Evolutionary conservation across 1,284 basidiomycete species (phyloP), one percentile per base, ranked within the genome.

Genomic region (Puccinia horiana): DNA sequence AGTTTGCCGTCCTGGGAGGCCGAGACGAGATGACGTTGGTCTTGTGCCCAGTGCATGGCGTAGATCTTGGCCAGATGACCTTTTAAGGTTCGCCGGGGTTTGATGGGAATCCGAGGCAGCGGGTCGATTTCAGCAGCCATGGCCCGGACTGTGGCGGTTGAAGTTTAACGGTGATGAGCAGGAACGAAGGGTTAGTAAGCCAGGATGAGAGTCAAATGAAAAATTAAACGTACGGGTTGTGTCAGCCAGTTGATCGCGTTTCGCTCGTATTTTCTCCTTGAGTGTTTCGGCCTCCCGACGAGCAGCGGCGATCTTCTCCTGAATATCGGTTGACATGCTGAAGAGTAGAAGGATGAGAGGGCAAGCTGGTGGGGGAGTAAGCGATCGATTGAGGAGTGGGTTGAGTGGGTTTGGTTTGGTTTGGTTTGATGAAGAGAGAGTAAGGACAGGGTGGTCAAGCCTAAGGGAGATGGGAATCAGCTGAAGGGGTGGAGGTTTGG

Each of bases 61-160:
- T 98, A 98, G 87, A 99, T 98, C 90, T 99, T 99, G 84, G 96
- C 96, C 82, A 98, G 91, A 88, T 98, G 97, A 67, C 96, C 96
- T 86, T 96, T 93, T 85, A 99, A 91, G 83, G 95, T 94, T 84
- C 96, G 92, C 83, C 96, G 92, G 70, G 94, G 93, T 85, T 95
- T 94, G 93, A 99, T 95, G 44, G 96, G 92, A 85, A 99, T 93
- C 83, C 96, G 92, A 52, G 96, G 96, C 74, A 99, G 90, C 18
- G 95, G 92, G 84, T 97, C 95, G 52, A 98, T 93, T 87, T 98
- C 96, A 81, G 93, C 93, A 56, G 96, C 95, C 95, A 98, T 97
- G 29, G 95, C 94, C 78, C 95, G 93, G 86, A 99, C 96, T 90
- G 86, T 35, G 72, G 44, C 67, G n/a, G 44, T 83, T 81, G 56